Conservation (phyloP, 495 filamentous ascomycete genomes). For the Penicillium canescens region DNA sequence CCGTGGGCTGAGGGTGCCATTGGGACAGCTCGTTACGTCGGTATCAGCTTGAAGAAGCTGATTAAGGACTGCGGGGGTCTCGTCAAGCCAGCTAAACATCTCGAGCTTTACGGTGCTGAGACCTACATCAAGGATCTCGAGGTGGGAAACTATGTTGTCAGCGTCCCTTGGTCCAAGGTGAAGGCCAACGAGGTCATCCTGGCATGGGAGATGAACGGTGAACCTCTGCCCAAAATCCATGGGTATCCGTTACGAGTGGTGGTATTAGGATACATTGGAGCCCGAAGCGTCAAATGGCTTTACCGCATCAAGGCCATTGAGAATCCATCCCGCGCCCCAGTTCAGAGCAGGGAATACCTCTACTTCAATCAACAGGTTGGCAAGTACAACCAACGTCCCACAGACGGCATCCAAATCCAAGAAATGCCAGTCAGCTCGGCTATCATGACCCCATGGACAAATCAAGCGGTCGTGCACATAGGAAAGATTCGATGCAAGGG, state of each 20-base stretch:
- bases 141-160: constrained; percentile 63
- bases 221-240: constrained; percentile 64
- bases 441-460: constrained; percentile 37
- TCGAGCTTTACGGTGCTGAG: constrained; percentile 66
- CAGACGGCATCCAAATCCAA: constrained; percentile 43
- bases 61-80: constrained; percentile 67
- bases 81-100: constrained; percentile 52
- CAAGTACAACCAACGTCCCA: constrained; percentile 35
- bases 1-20: constrained; percentile 71
- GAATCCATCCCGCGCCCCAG: constrained; percentile 40
- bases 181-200: constrained; percentile 65
- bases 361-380: constrained; percentile 44
- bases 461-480: constrained; percentile 32
- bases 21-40: constrained; percentile 61
- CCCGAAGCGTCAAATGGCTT: constrained; percentile 45
- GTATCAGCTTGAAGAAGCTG: constrained; percentile 63
- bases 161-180: constrained; percentile 64
- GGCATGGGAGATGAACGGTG: constrained; percentile 71
- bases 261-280: constrained; percentile 61
- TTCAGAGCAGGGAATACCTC: constrained; percentile 48
- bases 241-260: constrained; percentile 63
- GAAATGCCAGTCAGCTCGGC: constrained; percentile 53
- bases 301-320: constrained; percentile 40
- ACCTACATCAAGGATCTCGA: constrained; percentile 67
- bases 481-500: constrained; percentile 42